Evolutionary conservation across 768 basidiomycete genomes (phyloP), one percentile per base, ranked within the genome.

Genomic region (Xerocomus brunneocitrinus): DNA sequence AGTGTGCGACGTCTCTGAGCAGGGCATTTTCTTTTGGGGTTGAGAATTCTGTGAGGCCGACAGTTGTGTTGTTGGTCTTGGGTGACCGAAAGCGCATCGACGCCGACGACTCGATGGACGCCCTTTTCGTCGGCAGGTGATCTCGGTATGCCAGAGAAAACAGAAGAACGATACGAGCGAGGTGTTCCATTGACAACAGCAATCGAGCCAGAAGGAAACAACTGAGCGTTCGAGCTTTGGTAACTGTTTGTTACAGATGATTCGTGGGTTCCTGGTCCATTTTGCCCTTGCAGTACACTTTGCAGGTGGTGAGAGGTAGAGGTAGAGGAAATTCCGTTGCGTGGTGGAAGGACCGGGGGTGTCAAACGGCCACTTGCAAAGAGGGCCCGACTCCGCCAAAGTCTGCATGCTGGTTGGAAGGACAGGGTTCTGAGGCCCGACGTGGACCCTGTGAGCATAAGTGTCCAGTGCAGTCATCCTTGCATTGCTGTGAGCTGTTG

Each of bases 371-470:
- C 30, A 40, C 47, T 54, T n/a, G 36, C 16, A 24, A 52, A 62
- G 47, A 52, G 49, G 32, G 27, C 52, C 31, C 52, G 51, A 44
- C 53, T 55, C 39, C 52, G 62, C 53, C 47, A 55, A 50, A 58
- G 56, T 42, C 63, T 65, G 67, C 71, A 74, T 70, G 63, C 60
- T 47, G 60, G 61, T 47, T 63, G 59, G n/a, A 59, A 55, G 42
- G 45, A 51, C 66, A 71, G 68, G 58, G 73, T 69, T 75, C 69
- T 74, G 76, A 81, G 78, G 80, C 82, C 83, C 80, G 78, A 79
- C 77, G 80, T 83, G 80, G 85, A 86, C 82, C 81, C 86, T 83
- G 82, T 82, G 73, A 88, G 80, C 88, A 90, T 91, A 79, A 83
- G 87, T 83, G 57, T 62, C 58, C 73, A 63, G 60, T 76, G 75